phyloP scores from a whole-genome alignment of 331 rosid species.

The Rosa hybrid region DNA sequence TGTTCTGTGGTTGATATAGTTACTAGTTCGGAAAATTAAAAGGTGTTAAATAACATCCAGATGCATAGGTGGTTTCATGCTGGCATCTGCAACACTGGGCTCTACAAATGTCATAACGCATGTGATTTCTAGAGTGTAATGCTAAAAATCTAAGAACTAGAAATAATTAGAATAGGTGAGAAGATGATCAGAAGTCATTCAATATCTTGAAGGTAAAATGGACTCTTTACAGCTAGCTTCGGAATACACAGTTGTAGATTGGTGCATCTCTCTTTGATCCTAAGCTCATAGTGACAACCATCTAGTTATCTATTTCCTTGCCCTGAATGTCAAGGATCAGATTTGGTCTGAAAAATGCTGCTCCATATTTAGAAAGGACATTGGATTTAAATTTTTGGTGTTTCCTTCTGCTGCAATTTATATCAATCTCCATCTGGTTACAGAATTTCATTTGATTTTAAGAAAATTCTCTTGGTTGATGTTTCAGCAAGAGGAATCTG shows the following conservation, averaged over 20 bases:
- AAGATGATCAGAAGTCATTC: background rate
- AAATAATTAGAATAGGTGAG: constrained; percentile 3
- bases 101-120: background rate
- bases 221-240: background rate
- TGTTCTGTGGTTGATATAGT: constrained; percentile 1
- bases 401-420: background rate
- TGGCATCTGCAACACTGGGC: constrained; percentile 14
- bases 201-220: background rate
- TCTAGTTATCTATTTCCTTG: background rate
- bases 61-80: background rate
- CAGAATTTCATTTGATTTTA: background rate
- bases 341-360: background rate
- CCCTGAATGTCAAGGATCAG: background rate
- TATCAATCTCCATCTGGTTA: background rate
- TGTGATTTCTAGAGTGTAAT: background rate
- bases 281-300: background rate
- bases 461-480: constrained; percentile 22
- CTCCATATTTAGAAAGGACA: background rate
- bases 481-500: constrained; percentile 93
- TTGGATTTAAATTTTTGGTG: background rate
- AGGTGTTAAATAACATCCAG: constrained; percentile 9
- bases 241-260: background rate
- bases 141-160: background rate
- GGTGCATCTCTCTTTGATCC: background rate
- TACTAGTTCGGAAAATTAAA: background rate